phyloP scores from a whole-genome alignment of 2,329 filamentous ascomycete species.

The Aureobasidium zeae region DNA sequence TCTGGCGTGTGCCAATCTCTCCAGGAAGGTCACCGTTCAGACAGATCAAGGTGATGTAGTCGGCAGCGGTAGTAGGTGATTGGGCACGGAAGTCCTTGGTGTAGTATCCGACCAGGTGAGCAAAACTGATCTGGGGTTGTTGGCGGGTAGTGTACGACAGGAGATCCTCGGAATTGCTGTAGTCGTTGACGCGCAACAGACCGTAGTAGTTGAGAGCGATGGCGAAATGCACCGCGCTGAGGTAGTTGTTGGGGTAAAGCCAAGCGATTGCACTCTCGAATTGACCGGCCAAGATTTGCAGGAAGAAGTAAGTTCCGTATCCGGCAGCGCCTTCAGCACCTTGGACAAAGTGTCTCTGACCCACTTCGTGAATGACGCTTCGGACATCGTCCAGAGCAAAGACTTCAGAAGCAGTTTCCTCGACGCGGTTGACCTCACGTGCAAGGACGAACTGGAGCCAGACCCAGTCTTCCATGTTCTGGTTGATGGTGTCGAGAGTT shows the following conservation, averaged over 20 bases:
- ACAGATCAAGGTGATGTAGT: conserved; percentile 86
- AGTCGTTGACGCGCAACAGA: conserved; percentile 76
- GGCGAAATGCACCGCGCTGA: conserved; percentile 90
- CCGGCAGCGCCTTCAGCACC: conserved; percentile 67
- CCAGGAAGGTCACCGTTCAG: conserved; percentile 77
- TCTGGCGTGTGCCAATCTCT: conserved; percentile 65
- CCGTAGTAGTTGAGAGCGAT: conserved; percentile 85
- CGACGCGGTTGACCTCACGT: conserved; percentile 50
- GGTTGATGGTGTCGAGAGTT: conserved; percentile 48
- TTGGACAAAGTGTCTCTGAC: conserved; percentile 81
- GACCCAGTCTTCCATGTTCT: conserved; percentile 57
- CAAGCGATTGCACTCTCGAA: conserved; percentile 91
- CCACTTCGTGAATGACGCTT: conserved; percentile 75
- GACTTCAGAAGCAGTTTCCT: conserved; percentile 53
- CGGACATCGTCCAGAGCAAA: conserved; percentile 62
- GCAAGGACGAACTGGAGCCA: conserved; percentile 58
- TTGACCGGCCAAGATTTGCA: conserved; percentile 82
- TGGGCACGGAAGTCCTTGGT: conserved; percentile 91
- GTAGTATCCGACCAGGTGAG: conserved; percentile 86
- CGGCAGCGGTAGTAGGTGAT: conserved; percentile 78
- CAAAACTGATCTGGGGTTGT: conserved; percentile 83
- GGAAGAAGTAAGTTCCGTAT: conserved; percentile 86
- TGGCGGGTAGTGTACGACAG: conserved; percentile 57
- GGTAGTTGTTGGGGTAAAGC: conserved; percentile 81
- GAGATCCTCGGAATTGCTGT: conserved; percentile 60